Base-by-base conservation (phyloP, 2,329 filamentous ascomycete species). In the Pseudophaeomoniella oleicola region DNA sequence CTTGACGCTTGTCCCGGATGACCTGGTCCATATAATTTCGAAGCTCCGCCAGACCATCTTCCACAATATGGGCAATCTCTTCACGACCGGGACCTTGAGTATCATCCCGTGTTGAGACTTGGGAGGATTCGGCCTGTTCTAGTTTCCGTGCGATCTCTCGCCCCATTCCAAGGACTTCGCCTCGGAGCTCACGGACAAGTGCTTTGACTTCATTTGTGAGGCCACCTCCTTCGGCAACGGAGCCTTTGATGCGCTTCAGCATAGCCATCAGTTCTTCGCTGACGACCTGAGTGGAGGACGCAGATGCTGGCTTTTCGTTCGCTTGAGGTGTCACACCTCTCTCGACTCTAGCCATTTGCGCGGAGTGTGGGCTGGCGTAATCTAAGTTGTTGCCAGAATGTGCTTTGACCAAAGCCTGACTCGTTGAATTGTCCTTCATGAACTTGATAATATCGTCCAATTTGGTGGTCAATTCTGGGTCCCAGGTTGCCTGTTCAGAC, bases 151-250 rank as follows among this genome's bases (percentile, higher is more conserved):
- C 86, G 34, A 96, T 75, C 46, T 94, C 86, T 39, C 88, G 72
- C 3, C 88, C 88, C 87, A 94, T 94, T 3, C 86, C 87, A 3
- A 94, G 68, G 5, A 96, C 86, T 53, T 96, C 88, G 2, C 86
- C 87, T 15, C 88, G 78, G 22, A 96, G 69, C 50, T 94, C 87
- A 16, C 86, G 78, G 5, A 94, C 82, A 5, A 94, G 69, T 3
- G 84, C 78, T 58, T 96, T 96, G 44, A 94, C 84, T 54, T 93
- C 85, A 38, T 85, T 85, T 2, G 86, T 94, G 36, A 94, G 71
- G 4, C 87, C 85, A 39, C 88, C 88, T 30, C 83, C 78, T 55
- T 93, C 83, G 0, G 83, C 71, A 39, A 94, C 81, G 47, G 86
- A 94, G 53, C 92, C 86, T 54, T 93, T 94, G 54, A 96, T 81